Conservation (phyloP, 2,329 filamentous ascomycete genomes). For the Furcasterigmium furcatum region DNA sequence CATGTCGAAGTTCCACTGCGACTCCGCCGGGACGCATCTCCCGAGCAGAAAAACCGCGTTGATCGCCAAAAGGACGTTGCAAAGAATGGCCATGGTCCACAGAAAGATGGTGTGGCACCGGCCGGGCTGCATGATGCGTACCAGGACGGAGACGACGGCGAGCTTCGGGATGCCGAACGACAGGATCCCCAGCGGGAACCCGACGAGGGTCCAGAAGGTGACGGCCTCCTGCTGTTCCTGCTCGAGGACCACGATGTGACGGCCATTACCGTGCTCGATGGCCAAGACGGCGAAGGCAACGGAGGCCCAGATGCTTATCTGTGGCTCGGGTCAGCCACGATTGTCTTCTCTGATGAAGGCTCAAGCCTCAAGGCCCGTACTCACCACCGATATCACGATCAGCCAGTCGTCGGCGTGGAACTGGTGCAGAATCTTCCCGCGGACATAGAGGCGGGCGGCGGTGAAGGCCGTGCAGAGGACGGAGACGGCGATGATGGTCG, state of each 20-base stretch:
- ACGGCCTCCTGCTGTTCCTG: constrained; percentile 21
- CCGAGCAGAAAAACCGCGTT: constrained; percentile 36
- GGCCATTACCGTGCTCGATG: constrained; percentile 33
- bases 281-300: constrained; percentile 28
- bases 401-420: constrained; percentile 33
- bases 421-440: constrained; percentile 22
- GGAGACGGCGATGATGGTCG: constrained; percentile 23
- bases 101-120: constrained; percentile 26
- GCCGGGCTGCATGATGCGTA: constrained; percentile 32
- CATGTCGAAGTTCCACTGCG: constrained; percentile 33
- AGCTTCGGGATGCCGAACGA: constrained; percentile 38
- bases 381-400: constrained; percentile 27
- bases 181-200: constrained; percentile 31
- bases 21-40: constrained; percentile 33
- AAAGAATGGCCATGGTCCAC: constrained; percentile 28
- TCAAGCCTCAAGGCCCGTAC: constrained; percentile 1
- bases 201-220: constrained; percentile 30
- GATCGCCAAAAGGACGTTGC: constrained; percentile 23
- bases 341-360: neutral
- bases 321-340: neutral
- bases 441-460: constrained; percentile 23
- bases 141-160: constrained; percentile 33
- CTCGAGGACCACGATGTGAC: constrained; percentile 28
- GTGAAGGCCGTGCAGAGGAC: constrained; percentile 22
- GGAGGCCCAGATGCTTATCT: constrained; percentile 28